phyloP scores from a whole-genome alignment of 129 eudicot genomes.

The Smallanthus sonchifolius region DNA sequence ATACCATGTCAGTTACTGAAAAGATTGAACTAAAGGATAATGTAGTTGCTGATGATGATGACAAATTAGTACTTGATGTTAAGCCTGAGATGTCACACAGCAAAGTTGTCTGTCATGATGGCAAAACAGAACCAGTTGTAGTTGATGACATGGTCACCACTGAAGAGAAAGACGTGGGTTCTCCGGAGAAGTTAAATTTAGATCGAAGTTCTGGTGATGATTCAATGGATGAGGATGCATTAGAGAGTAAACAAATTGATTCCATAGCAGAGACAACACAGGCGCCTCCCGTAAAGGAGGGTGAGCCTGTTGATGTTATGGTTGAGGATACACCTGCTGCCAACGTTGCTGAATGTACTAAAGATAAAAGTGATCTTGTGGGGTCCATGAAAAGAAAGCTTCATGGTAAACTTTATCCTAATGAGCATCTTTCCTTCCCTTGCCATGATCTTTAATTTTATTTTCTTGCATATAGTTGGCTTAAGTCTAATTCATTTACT shows the following conservation, averaged over 20 bases:
- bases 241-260: conserved; percentile 57
- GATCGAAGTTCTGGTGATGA: conserved; percentile 66
- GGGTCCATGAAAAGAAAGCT: conserved; percentile 54
- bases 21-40: conserved; percentile 71
- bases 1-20: conserved; percentile 60
- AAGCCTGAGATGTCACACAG: conserved; percentile 48
- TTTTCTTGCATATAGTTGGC: conserved; percentile 2
- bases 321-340: conserved; percentile 35
- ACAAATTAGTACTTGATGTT: conserved; percentile 67
- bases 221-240: conserved; percentile 59
- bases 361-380: conserved; percentile 25
- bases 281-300: conserved; percentile 31
- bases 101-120: conserved; percentile 42
- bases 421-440: not conserved
- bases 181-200: conserved; percentile 51
- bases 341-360: conserved; percentile 15
- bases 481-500: not conserved
- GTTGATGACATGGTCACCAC: conserved; percentile 24
- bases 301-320: conserved; percentile 36
- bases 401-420: conserved; percentile 38
- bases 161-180: conserved; percentile 45
- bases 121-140: conserved; percentile 13
- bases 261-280: conserved; percentile 34
- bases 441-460: not conserved
- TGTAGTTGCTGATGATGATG: conserved; percentile 67